Base-by-base conservation (phyloP, 768 basidiomycete genomes). In the Rhizopogon vulgaris region DNA sequence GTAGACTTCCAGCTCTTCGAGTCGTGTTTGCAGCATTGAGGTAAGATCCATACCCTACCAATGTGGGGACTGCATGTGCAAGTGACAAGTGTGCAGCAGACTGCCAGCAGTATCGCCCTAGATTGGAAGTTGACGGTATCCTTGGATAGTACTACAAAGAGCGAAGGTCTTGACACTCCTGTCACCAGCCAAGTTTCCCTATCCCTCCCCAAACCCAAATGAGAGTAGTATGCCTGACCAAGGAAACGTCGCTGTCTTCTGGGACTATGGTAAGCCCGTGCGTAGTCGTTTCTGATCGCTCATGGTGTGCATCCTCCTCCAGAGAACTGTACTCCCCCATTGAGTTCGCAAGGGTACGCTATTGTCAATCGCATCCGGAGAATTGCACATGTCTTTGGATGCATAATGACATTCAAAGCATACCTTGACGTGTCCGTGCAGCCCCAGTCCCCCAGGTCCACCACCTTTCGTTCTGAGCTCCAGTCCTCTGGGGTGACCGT, bases 351-450 rank as follows among this genome's bases (percentile, higher is more conserved):
- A 15, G 66, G 66, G 30, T 74, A 71, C 54, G 63, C 68, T n/a
- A 63, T 78, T 18, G 72, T 72, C 3, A 68, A 74, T 53, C 72
- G 69, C 39, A 73, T 82, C 7, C 68, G 73, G 22, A 62, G 65
- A 17, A 56, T 79, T 17, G 75, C 78, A 2, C 72, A 74, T 46
- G 50, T 67, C 3, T 79, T 73, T 58, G 80, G 80, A 38, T 69
- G 63, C 47, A 67, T 80, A 2, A 74, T 69, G 4, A 61, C 71
- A 0, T 81, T 83, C 67, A 79, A 75, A 56, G 78, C 78, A 6
- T 83, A 83, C 61, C 63, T 78, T 36, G 75, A 80, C 54, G 50
- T 76, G n/a, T 69, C 78, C 7, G 71, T 74, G 2, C 67, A 68
- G 30, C 58, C 65, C 0, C 34, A 65, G 32, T 22, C 22, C 22